Percentiles rank a stretch among this genome's conserved stretches.
phyloP scores from a whole-genome alignment of 768 basidiomycete genomes.

The Antrodiella citrinella region DNA sequence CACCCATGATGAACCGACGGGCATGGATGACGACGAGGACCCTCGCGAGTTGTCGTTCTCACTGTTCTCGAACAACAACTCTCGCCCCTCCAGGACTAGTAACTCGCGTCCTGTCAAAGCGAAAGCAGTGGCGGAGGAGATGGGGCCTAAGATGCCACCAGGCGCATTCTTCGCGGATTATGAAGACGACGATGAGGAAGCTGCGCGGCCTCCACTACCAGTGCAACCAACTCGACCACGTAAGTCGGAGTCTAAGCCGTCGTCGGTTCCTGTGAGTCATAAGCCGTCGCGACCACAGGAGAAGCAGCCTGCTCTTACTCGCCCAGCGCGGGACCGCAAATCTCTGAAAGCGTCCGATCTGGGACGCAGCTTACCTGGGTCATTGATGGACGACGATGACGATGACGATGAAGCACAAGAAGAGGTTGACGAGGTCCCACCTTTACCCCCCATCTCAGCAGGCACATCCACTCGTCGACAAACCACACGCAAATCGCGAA shows the following conservation, averaged over 20 bases:
- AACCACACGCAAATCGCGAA: conserved; percentile 13
- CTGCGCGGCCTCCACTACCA: not conserved
- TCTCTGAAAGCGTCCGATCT: conserved; percentile 1
- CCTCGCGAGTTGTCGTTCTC: conserved; percentile 20
- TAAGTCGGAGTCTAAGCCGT: not conserved
- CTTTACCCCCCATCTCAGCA: conserved; percentile 25
- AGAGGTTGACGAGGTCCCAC: conserved; percentile 27
- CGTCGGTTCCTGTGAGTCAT: not conserved
- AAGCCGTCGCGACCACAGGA: conserved; percentile 9
- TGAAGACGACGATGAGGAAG: conserved; percentile 2
- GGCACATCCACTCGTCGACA: conserved; percentile 13
- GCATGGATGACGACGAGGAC: conserved; percentile 13
- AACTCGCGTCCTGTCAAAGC: conserved; percentile 1
- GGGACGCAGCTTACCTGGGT: conserved; percentile 22
- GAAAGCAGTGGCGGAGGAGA: conserved; percentile 3
- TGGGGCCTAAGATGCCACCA: conserved; percentile 1
- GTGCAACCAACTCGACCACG: conserved; percentile 4
- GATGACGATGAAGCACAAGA: conserved; percentile 22
- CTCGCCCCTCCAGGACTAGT: conserved; percentile 5
- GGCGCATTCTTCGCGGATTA: conserved; percentile 5
- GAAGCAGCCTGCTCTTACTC: conserved; percentile 4
- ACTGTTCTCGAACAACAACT: conserved; percentile 26
- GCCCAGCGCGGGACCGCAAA: not conserved
- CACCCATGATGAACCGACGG: conserved; percentile 8
- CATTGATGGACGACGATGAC: conserved; percentile 17